Base-by-base conservation (phyloP, 768 basidiomycete genomes). In the Tulasnella sp. region DNA sequence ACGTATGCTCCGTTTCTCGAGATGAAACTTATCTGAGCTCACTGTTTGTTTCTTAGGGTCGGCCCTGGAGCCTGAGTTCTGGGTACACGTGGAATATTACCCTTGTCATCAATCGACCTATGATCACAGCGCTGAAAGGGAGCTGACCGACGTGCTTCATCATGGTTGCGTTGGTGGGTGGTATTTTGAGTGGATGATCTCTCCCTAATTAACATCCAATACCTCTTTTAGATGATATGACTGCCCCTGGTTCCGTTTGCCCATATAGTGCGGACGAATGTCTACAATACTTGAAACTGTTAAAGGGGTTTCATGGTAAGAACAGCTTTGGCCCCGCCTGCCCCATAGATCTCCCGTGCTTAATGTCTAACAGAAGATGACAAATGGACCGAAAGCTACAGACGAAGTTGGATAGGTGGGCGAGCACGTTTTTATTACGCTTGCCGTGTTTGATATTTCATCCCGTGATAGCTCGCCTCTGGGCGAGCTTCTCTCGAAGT, bases 31-130 rank as follows among this genome's bases (percentile, higher is more conserved):
- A 8, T 54, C 45, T 42, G 22, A n/a, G 3, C 7, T 9, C 25
- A 19, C 5, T 52, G 5, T 34, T 29, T 29, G 36, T 29, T 17
- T 52, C 8, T n/a, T 36, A 73, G 72, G 36, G 40, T 49, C 31
- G 5, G 52, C 11, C 11, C 17, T 73, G 11, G 25, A n/a, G 8
- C 72, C 72, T 14, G 72, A 73, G 31, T 73, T 39, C 17, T 73
- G 72, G 72, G 15, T n/a, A n/a, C 72, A 73, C 25, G 45, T 73
- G 9, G 72, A 73, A 11, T 37, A 73, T 29, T 73, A 31, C 29
- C 72, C 72, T 17, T 39, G 40, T 8, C 72, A 71, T 52, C 40
- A 73, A 25, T n/a, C 25, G 36, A n/a, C 22, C 11, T 73, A 73
- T 25, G 38, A 39, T 49, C 45, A 37, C 7, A 12, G 25, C 12